Evolutionary conservation across 108 stramenopile genomes (phyloP), one percentile per base, ranked within the genome.

Genomic region (Cyclotella sp.): DNA sequence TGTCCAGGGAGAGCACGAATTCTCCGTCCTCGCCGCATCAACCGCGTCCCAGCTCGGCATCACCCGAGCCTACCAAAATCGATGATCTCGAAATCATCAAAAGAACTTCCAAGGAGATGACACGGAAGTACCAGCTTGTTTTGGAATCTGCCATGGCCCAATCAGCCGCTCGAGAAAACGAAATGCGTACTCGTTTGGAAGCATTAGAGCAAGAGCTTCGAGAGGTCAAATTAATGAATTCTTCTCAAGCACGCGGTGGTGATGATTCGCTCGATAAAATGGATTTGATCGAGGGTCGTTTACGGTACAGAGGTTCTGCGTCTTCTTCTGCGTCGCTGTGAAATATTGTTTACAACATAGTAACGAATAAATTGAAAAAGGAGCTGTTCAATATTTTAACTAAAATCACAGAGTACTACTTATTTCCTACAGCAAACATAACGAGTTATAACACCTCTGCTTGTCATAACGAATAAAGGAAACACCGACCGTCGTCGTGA

Each of bases 161-260:
- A 42, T 69, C 68, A 15, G 68, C 79, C 19, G n/a, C 16, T n/a
- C 69, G 73, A 64, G 73, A 74, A 73, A 64, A 73, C 52, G 84
- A 79, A 13, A 75, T 91, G 62, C 81, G 86, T 67, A 86, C 87
- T 39, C 82, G 89, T 13, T 60, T 91, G 26, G 77, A 84, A 12
- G 80, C 80, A 11, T 69, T 91, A 66, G 93, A 93, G 74, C 78
- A 72, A 63, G 87, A 90, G 62, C 85, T 93, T 79, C 75, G 72
- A 54, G 85, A 89, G 13, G 67, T 46, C 19, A 61, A 43, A 62
- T 22, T 26, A 19, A 45, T n/a, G 3, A 45, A 46, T 46, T 43
- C 24, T 19, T 24, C 13, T 46, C 29, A 21, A 45, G 42, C 44
- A 24, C 15, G 11, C 22, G 24, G 43, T 46, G 45, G 21, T 0